Conservation (phyloP, 805 yeast genomes). For the Priceomyces medius region DNA sequence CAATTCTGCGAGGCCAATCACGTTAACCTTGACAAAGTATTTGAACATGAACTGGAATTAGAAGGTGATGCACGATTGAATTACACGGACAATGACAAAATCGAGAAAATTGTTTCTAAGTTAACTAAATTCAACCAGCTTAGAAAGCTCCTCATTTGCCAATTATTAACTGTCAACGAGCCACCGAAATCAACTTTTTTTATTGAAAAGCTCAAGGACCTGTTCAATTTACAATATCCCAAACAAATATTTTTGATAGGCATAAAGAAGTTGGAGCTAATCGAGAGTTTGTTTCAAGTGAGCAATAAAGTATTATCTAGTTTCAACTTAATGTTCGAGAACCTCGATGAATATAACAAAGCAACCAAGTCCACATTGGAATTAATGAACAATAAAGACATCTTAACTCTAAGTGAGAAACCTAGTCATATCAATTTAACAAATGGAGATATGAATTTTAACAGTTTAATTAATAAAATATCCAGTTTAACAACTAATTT, state of each 20-base stretch:
- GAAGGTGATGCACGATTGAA: constrained; percentile 6
- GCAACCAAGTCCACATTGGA: constrained; percentile 3
- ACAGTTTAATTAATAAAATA: constrained; percentile 28
- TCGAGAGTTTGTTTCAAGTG: constrained; percentile 20
- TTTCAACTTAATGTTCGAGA: constrained; percentile 25
- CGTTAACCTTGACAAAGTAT: constrained; percentile 19
- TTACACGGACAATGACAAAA: constrained; percentile 7
- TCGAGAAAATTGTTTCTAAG: constrained; percentile 16
- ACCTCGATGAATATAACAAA: constrained; percentile 17
- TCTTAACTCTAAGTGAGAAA: constrained; percentile 10
- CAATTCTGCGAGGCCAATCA: constrained; percentile 40
- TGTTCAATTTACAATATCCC: constrained; percentile 12
- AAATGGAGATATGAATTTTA: constrained; percentile 16
- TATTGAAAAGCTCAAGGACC: constrained; percentile 26
- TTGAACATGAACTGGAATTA: background rate
- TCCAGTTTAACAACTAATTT: constrained; percentile 33
- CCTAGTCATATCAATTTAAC: background rate
- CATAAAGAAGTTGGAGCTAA: constrained; percentile 16
- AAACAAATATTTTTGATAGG: constrained; percentile 7
- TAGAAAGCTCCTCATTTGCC: constrained; percentile 38
- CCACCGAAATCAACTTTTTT: constrained; percentile 28
- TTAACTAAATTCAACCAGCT: constrained; percentile 33
- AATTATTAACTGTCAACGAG: constrained; percentile 37
- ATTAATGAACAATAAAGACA: constrained; percentile 15
- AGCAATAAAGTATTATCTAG: constrained; percentile 23